A percentile compares a stretch with the other conserved stretches of the same genome.
Evolutionary conservation across 225 moss, liverwort and hornwort genomes (phyloP).

Genomic region (Sphagnum tenellum): DNA sequence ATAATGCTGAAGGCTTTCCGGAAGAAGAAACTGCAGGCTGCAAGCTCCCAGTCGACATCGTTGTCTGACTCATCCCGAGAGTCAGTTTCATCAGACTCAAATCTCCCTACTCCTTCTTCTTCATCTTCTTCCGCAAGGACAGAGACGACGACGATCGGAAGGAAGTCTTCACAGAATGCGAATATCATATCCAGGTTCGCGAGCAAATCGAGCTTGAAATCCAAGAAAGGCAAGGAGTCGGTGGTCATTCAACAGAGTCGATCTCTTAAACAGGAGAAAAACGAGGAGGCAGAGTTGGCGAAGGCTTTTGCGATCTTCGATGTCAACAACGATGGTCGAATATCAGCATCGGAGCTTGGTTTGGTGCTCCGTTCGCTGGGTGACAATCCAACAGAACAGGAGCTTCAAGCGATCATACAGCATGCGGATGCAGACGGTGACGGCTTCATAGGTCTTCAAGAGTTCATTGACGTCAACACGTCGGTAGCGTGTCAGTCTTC

Average conservation of each 20-base stretch:
- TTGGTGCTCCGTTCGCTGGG: conserved; percentile 28
- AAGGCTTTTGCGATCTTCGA: conserved; percentile 40
- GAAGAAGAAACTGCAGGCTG: too few relatives aligned
- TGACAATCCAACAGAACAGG: conserved; percentile 16
- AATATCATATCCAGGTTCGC: conserved; percentile 19
- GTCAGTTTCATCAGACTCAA: background rate
- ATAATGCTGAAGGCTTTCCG: too few relatives aligned
- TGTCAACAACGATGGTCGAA: conserved; percentile 34
- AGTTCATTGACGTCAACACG: conserved; percentile 30
- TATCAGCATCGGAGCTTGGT: conserved; percentile 27
- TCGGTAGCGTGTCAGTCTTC: too few relatives aligned
- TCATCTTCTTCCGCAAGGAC: conserved; percentile 1
- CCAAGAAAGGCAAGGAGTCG: conserved; percentile 8
- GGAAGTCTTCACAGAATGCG: background rate
- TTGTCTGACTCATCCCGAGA: background rate
- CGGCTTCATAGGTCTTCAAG: conserved; percentile 28
- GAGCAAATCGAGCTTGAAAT: conserved; percentile 21
- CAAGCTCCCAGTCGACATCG: background rate
- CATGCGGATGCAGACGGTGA: conserved; percentile 27
- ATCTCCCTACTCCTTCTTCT: background rate
- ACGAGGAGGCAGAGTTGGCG: conserved; percentile 17
- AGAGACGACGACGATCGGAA: conserved; percentile 12
- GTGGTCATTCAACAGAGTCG: background rate
- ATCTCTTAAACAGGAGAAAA: background rate
- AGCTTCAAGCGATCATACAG: conserved; percentile 25